Conservation (phyloP, 306 rosid genomes). For the Prunus davidiana region DNA sequence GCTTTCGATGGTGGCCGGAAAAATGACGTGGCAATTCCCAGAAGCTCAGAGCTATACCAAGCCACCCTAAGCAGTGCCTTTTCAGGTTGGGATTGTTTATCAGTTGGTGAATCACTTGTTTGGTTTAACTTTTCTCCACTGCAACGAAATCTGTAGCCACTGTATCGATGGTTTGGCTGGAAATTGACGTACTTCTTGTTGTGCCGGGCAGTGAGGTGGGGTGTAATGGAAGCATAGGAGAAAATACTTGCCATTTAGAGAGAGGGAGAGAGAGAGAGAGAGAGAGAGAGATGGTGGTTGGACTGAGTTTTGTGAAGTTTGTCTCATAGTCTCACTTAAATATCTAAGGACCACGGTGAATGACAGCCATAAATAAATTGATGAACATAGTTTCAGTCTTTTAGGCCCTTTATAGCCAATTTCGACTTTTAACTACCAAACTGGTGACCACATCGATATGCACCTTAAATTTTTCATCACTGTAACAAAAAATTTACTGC, state of each 20-base stretch:
- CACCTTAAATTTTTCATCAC: not conserved
- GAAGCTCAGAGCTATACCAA: slow-evolving; percentile 88
- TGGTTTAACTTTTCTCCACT: slow-evolving; percentile 35
- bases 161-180: slow-evolving; percentile 28
- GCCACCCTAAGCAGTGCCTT: slow-evolving; percentile 73
- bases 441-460: too few species aligned
- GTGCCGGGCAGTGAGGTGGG: slow-evolving; percentile 22
- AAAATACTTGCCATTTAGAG: slow-evolving; percentile 35
- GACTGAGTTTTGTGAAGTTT: not conserved
- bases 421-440: not conserved
- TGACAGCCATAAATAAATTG: slow-evolving; percentile 33
- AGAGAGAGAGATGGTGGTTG: not conserved
- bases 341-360: slow-evolving; percentile 18
- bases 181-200: not conserved
- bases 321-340: slow-evolving; percentile 22
- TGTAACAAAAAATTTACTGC: not conserved
- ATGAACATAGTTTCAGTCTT: not conserved
- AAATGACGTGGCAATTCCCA: slow-evolving; percentile 80
- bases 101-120: slow-evolving; percentile 27
- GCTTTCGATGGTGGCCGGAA: slow-evolving; percentile 49
- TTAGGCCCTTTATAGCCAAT: not conserved
- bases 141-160: slow-evolving; percentile 45
- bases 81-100: slow-evolving; percentile 39
- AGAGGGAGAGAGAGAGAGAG: not conserved
- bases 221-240: slow-evolving; percentile 36